Conservation (phyloP, 257 asterid species). For the Coffea eugenioides region DNA sequence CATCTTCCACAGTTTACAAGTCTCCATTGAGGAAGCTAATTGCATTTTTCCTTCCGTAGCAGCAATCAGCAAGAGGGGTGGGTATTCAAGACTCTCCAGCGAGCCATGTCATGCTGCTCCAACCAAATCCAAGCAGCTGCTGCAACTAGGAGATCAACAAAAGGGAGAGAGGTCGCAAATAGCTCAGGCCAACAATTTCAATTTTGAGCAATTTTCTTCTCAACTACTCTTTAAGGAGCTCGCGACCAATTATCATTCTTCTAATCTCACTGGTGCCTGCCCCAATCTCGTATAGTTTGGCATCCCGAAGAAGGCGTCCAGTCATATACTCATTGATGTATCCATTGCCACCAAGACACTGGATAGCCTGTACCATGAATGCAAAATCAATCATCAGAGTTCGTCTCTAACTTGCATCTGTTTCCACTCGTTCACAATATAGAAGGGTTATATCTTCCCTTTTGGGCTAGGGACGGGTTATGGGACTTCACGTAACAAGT, state of each 20-base stretch:
- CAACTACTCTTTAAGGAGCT: constrained; percentile 68
- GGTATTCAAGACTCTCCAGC: background rate
- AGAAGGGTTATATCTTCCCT: background rate
- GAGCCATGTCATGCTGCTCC: background rate
- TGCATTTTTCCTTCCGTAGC: background rate
- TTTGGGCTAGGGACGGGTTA: background rate
- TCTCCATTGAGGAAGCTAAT: too few relatives aligned
- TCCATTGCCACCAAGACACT: constrained; percentile 95
- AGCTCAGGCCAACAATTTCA: background rate
- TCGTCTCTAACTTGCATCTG: background rate
- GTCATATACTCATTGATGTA: constrained; percentile 91
- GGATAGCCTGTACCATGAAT: constrained; percentile 73
- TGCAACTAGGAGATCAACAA: background rate
- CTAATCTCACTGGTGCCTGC: constrained; percentile 98
- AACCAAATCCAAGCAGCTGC: background rate
- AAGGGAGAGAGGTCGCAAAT: background rate
- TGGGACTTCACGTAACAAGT: background rate
- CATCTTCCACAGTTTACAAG: background rate
- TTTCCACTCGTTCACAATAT: background rate
- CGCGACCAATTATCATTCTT: constrained; percentile 83
- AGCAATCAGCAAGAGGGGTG: background rate
- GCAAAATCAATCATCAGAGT: background rate
- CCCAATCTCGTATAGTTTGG: constrained; percentile 91
- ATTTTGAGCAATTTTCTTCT: background rate
- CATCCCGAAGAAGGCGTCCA: constrained; percentile 94